Percentiles rank a stretch among this genome's conserved stretches.
phyloP scores from a whole-genome alignment of 73 alveolate genomes.

The Stentor coeruleus region DNA sequence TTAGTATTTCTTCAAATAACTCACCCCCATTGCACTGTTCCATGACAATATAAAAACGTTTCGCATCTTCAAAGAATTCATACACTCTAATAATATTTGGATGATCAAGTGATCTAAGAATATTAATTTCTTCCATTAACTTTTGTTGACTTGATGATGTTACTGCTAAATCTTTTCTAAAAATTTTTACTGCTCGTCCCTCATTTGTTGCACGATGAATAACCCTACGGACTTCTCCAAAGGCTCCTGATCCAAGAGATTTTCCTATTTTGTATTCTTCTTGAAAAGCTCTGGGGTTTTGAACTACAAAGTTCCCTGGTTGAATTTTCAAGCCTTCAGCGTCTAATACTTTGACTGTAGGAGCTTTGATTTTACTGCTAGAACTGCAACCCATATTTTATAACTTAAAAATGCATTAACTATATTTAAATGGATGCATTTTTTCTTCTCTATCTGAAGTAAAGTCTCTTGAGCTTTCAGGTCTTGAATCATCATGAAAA shows the following conservation, averaged over 20 bases:
- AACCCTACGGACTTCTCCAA: conserved; percentile 43
- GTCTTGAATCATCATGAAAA: no score
- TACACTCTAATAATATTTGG: conserved; percentile 33
- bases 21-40: conserved; percentile 40
- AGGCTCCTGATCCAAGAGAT: conserved; percentile 40
- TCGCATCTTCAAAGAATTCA: conserved; percentile 37
- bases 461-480: no score
- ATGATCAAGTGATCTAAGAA: conserved; percentile 28
- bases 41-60: conserved; percentile 27
- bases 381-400: conserved; percentile 4
- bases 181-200: conserved; percentile 36
- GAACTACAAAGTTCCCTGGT: background rate
- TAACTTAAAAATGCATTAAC: no score
- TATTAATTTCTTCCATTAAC: conserved; percentile 24
- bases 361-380: background rate
- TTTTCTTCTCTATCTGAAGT: no score
- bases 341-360: background rate
- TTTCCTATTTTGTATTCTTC: conserved; percentile 41
- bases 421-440: no score
- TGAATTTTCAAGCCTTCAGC: background rate
- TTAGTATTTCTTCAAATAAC: conserved; percentile 10
- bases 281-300: conserved; percentile 4
- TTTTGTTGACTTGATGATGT: background rate
- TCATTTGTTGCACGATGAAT: conserved; percentile 38
- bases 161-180: conserved; percentile 27